Evolutionary conservation across 257 asterid species (phyloP), one percentile per base, ranked within the genome.

Genomic region (Penstemon barbatus): DNA sequence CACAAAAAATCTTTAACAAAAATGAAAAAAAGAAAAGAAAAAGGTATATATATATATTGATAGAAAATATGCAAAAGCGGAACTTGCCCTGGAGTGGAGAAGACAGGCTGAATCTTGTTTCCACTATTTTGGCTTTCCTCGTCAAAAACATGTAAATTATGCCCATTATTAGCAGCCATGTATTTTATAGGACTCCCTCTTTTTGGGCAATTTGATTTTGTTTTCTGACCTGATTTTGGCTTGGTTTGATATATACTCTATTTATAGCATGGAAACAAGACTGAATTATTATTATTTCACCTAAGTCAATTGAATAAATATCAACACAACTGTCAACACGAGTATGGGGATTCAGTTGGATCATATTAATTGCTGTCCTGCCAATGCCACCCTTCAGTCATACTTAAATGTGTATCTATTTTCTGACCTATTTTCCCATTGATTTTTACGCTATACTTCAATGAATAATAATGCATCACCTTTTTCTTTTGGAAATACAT

Each of bases 51-150:
- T 11, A 18, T 3, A 61, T 3, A 5, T 5, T 49, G 4, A 43
- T 6, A 12, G 15, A 36, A 43, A n/a, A 19, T 5, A 58, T 4
- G 53, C 4, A 41, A 9, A 38, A 40, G 3, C 8, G 53, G 61
- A 59, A 64, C 73, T 77, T 75, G 52, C 91, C 40, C 61, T 10
- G 92, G 81, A 58, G 89, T 68, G 45, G 82, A 58, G 68, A 65
- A 25, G 48, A 76, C 33, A 11, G 87, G 87, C 68, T 77, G 85
- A 73, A 84, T 67, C 63, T 72, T 81, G 60, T 11, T 70, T 44
- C 80, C 82, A 12, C n/a, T 37, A 53, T 36, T 70, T 18, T 74
- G 83, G 78, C 60, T 74, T 65, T 80, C 96, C 74, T 81, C 87
- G 60, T 88, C 89, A 64, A 61, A 63, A 6, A 62, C 68, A 12